Conservation (phyloP, 495 filamentous ascomycete genomes). For the Aspergillus carlsbadensis region DNA sequence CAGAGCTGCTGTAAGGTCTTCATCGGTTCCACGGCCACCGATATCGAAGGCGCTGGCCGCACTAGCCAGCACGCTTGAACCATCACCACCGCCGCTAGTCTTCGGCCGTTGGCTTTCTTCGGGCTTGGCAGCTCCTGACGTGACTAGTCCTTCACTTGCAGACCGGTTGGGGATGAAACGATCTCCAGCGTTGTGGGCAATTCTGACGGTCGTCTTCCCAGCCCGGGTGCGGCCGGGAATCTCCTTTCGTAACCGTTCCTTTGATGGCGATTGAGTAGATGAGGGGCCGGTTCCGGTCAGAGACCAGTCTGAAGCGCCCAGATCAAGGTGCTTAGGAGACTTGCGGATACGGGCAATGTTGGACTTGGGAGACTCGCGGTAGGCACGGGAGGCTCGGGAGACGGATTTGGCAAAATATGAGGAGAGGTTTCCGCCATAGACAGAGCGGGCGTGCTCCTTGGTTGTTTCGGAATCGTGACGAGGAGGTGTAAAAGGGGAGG, state of each 20-base stretch:
- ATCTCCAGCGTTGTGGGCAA: conserved; percentile 75
- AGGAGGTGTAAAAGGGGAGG: conserved; percentile 80
- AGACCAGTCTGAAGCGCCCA: conserved; percentile 90
- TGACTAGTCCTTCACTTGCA: conserved; percentile 84
- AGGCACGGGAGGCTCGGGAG: conserved; percentile 26
- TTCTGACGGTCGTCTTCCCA: conserved; percentile 67
- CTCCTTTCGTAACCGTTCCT: conserved; percentile 63
- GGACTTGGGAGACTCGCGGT: conserved; percentile 85
- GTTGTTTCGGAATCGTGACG: conserved; percentile 44
- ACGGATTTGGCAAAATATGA: conserved; percentile 67
- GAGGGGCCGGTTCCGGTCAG: conserved; percentile 76
- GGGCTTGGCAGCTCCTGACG: conserved; percentile 78
- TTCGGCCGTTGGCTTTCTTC: conserved; percentile 68
- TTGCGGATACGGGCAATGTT: conserved; percentile 77
- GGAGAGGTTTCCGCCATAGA: conserved; percentile 71
- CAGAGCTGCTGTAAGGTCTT: conserved; percentile 75
- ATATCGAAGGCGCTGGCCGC: conserved; percentile 66
- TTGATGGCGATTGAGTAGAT: conserved; percentile 67
- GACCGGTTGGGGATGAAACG: conserved; percentile 93
- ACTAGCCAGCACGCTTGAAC: conserved; percentile 69
- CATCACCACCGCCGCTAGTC: conserved; percentile 61
- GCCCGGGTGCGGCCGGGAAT: conserved; percentile 61
- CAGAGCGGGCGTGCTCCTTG: conserved; percentile 50
- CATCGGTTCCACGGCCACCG: conserved; percentile 61
- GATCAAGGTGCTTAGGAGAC: conserved; percentile 78